These are phyloP conservation scores for Globisporangium splendens DNA, from an alignment of 352 stramenopile species.

Conservation along the genomic window DNA sequence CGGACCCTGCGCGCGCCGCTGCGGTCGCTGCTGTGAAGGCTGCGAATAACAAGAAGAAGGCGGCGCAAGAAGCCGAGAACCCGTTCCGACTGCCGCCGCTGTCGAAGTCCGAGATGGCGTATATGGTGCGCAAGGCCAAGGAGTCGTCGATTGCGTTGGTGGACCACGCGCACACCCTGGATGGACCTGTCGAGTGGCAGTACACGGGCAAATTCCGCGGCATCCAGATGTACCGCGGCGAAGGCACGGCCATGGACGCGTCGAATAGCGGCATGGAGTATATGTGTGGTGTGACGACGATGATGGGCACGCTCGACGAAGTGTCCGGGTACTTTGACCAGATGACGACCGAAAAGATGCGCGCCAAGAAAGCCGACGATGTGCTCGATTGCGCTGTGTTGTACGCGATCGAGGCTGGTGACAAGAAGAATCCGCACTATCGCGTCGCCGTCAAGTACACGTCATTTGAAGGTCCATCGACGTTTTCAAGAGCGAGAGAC, in stretches of 20 bases:
- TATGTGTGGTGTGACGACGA: slow-evolving; percentile 72
- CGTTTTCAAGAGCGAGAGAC: slow-evolving; percentile 56
- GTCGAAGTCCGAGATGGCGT: slow-evolving; percentile 38
- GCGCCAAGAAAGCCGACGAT: slow-evolving; percentile 56
- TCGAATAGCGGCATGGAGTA: slow-evolving; percentile 43
- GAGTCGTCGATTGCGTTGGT: slow-evolving; percentile 66
- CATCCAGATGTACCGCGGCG: slow-evolving; percentile 81
- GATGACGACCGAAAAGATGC: slow-evolving; percentile 53
- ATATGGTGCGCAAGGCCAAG: slow-evolving; percentile 66
- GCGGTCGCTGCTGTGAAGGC: not conserved
- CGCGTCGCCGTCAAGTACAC: slow-evolving; percentile 71
- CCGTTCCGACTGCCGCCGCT: slow-evolving; percentile 27
- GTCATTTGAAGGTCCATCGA: slow-evolving; percentile 50
- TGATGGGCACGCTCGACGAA: slow-evolving; percentile 66
- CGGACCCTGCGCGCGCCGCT: not conserved
- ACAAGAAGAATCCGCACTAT: slow-evolving; percentile 50
- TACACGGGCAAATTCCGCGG: slow-evolving; percentile 70
- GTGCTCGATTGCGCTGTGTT: slow-evolving; percentile 64
- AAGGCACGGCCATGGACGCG: slow-evolving; percentile 38
- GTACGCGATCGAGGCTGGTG: slow-evolving; percentile 49
- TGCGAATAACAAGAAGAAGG: slow-evolving; percentile 10
- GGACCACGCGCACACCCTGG: slow-evolving; percentile 68
- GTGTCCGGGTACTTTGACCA: slow-evolving; percentile 69
- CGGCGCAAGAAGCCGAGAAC: slow-evolving; percentile 1
- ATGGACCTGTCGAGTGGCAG: slow-evolving; percentile 70